Evolutionary conservation across 768 basidiomycete species (phyloP), one percentile per base, ranked within the genome.

Genomic region (Leucosporidium creatinivorum): DNA sequence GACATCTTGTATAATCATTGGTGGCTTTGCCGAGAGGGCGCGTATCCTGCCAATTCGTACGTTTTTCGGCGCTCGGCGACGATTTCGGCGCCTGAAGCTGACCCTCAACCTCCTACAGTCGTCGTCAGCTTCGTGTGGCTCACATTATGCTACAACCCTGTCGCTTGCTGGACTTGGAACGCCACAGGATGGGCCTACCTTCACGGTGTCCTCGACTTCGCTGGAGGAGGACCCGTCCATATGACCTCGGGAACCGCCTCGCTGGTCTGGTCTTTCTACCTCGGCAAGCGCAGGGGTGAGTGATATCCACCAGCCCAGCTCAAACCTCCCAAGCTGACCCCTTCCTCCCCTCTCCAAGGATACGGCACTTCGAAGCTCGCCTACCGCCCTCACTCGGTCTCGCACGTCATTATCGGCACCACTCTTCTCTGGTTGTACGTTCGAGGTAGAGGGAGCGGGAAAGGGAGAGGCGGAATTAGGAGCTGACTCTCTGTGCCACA

Each of bases 351-450:
- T n/a, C n/a, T n/a, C n/a, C n/a, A 6, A 44, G 39, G 39, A 44
- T 44, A 44, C 39, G 39, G 39, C 39, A 44, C 39, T 44, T 44
- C 39, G 39, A 44, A 44, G 39, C 39, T 76, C 61, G 71, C 74
- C 2, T 75, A 73, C 74, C 69, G 72, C 30, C 75, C 75, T 21
- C 73, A 75, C 66, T 72, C 70, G 4, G 91, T 91, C n/a, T 87
- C 87, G 47, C 92, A 93, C 76, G 92, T 97, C 67, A 82, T 96
- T 48, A 81, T 97, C 26, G 93, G 93, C n/a, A 97, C 93, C 0
- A 85, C 87, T 1, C 84, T 94, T 77, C 87, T 96, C 62, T 96
- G 93, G 92, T 88, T 92, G 76, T 64, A n/a, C 60, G 28, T n/a
- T n/a, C n/a, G n/a, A n/a, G n/a, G n/a, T n/a, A n/a, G n/a, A n/a